Evolutionary conservation across 169 alveolate genomes (phyloP).

Genomic region (Cyclospora cayetanensis): DNA sequence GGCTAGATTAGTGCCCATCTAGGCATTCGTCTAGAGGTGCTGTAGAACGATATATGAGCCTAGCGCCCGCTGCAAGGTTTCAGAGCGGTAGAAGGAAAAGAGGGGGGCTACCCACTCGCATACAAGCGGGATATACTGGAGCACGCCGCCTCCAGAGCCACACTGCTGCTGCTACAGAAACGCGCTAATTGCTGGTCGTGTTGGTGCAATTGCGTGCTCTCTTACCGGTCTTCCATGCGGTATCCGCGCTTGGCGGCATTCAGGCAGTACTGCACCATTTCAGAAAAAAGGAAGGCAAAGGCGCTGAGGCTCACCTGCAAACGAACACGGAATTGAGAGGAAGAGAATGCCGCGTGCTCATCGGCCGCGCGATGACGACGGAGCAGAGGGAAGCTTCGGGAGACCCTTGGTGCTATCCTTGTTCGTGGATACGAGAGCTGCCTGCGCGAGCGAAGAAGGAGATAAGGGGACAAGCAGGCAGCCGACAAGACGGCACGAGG

Average conservation of each 20-base stretch:
- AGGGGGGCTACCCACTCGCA: no score
- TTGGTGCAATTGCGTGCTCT: not conserved
- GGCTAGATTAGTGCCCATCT: no score
- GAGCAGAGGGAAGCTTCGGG: not conserved
- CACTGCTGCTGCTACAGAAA: no score
- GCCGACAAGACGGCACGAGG: not conserved
- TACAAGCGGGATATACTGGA: not conserved
- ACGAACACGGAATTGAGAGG: not conserved
- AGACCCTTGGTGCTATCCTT: no score
- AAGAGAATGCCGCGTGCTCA: not conserved
- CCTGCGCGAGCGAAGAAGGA: no score
- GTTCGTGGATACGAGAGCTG: no score
- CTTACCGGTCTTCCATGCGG: constrained; percentile 82
- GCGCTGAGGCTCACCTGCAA: constrained; percentile 81
- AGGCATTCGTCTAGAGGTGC: no score
- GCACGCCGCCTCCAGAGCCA: no score
- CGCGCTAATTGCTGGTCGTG: not conserved
- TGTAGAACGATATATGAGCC: no score
- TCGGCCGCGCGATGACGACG: no score
- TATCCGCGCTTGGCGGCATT: constrained; percentile 80
- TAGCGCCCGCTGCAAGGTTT: no score
- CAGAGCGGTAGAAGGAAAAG: no score
- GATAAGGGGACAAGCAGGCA: not conserved
- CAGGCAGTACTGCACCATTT: constrained; percentile 83
- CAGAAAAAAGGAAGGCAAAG: constrained; percentile 81